Evolutionary conservation across 345 rosid genomes (phyloP).

Genomic region (Crucihimalaya himalaica): DNA sequence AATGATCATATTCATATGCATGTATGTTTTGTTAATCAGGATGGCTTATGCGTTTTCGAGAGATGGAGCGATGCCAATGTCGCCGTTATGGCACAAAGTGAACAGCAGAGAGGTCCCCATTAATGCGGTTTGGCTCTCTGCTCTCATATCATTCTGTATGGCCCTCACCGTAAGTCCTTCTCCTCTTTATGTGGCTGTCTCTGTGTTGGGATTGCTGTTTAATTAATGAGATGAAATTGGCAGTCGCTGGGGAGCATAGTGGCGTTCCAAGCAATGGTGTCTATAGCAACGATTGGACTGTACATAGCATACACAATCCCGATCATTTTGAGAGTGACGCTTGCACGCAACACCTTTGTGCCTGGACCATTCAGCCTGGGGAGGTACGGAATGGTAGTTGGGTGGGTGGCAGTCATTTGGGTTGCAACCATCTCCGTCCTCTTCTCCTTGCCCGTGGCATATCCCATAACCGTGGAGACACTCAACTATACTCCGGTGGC

Average conservation of each 20-base stretch:
- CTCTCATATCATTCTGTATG: slow-evolving; percentile 77
- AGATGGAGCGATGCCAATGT: slow-evolving; percentile 95
- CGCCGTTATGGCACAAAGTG: slow-evolving; percentile 85
- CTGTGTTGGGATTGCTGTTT: slow-evolving; percentile 12
- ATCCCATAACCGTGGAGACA: slow-evolving; percentile 73
- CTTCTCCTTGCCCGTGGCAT: slow-evolving; percentile 90
- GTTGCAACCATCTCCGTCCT: slow-evolving; percentile 84
- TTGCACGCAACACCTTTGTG: slow-evolving; percentile 69
- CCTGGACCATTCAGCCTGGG: slow-evolving; percentile 91
- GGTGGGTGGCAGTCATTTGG: slow-evolving; percentile 92
- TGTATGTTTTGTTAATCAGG: slow-evolving; percentile 44
- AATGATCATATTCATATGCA: slow-evolving; percentile 11
- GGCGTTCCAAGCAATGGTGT: slow-evolving; percentile 97
- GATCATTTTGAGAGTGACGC: slow-evolving; percentile 75
- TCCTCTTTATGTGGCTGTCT: neutral
- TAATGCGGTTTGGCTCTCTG: slow-evolving; percentile 90
- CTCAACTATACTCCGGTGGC: slow-evolving; percentile 97
- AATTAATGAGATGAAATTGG: slow-evolving; percentile 29
- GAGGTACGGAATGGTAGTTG: slow-evolving; percentile 57
- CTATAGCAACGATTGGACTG: slow-evolving; percentile 90
- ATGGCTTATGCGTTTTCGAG: slow-evolving; percentile 99
- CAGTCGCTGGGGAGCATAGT: slow-evolving; percentile 91
- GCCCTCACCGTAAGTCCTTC: slow-evolving; percentile 73
- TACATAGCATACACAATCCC: slow-evolving; percentile 96
- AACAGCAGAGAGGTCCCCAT: slow-evolving; percentile 84